Conservation (phyloP, 177 flowering plant genomes). For the Vitis hybrid region DNA sequence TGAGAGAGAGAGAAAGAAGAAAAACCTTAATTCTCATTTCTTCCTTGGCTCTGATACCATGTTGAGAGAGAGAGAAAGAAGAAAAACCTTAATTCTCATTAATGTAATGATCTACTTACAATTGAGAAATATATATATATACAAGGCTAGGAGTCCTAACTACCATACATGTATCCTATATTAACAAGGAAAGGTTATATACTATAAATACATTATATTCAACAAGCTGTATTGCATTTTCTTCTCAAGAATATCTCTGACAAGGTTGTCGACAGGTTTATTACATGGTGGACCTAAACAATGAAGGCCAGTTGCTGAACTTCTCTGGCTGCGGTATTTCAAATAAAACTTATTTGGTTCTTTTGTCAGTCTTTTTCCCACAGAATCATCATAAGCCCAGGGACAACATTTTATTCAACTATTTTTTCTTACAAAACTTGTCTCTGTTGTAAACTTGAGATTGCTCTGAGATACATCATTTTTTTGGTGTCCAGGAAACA, state of each 20-base stretch:
- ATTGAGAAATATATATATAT: too few relatives aligned
- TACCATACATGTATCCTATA: too few relatives aligned
- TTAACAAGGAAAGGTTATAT: too few relatives aligned
- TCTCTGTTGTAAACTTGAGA: background rate
- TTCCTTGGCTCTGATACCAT: too few relatives aligned
- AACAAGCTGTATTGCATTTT: background rate
- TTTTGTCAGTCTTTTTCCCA: background rate
- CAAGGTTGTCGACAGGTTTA: slow-evolving; percentile 58
- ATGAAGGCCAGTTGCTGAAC: slow-evolving; percentile 59
- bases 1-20: too few relatives aligned
- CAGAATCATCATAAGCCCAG: background rate
- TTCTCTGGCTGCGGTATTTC: slow-evolving; percentile 91
- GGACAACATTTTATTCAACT: background rate
- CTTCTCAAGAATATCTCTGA: background rate
- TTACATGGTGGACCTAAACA: slow-evolving; percentile 73
- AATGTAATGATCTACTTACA: too few relatives aligned
- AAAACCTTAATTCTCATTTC: too few relatives aligned
- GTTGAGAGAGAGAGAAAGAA: too few relatives aligned
- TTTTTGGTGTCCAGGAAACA: slow-evolving; percentile 65
- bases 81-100: too few relatives aligned
- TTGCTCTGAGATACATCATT: slow-evolving; percentile 1
- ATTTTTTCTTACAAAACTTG: background rate
- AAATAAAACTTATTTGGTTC: background rate
- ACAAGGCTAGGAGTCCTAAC: too few relatives aligned
- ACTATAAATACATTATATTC: too few relatives aligned